Evolutionary conservation across 352 stramenopile genomes (phyloP).

Genomic region (Globisporangium apiculatum): DNA sequence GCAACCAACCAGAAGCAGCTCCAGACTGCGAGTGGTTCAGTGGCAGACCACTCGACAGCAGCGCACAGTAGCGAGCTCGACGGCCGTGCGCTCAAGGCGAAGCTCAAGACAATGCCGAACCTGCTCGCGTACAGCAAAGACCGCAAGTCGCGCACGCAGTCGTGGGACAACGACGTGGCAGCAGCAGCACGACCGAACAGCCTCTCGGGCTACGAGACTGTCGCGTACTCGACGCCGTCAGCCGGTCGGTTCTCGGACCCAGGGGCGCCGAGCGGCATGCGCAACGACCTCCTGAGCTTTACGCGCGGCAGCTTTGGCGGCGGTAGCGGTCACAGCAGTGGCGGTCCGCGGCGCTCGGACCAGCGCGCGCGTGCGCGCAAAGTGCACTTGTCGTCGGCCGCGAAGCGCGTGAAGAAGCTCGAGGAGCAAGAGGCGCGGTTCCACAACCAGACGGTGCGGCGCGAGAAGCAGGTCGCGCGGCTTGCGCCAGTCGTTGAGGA

Average conservation of each 20-base stretch:
- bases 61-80: slow-evolving; percentile 16
- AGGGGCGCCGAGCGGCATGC: slow-evolving; percentile 23
- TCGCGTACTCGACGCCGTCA: slow-evolving; percentile 37
- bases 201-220: slow-evolving; percentile 42
- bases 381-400: slow-evolving; percentile 71
- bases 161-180: slow-evolving; percentile 43
- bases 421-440: slow-evolving; percentile 76
- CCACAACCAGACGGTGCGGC: slow-evolving; percentile 21
- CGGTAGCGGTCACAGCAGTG: slow-evolving; percentile 1
- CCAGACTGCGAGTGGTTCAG: slow-evolving; percentile 7
- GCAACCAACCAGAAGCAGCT: slow-evolving; percentile 7
- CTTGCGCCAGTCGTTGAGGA: slow-evolving; percentile 38
- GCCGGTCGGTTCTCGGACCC: slow-evolving; percentile 64
- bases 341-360: slow-evolving; percentile 31
- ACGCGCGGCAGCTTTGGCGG: slow-evolving; percentile 37
- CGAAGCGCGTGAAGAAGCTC: slow-evolving; percentile 79
- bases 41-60: slow-evolving; percentile 10
- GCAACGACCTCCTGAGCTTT: slow-evolving; percentile 70
- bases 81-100: slow-evolving; percentile 27
- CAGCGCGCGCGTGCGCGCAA: slow-evolving; percentile 39
- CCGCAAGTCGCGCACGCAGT: slow-evolving; percentile 29
- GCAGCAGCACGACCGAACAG: slow-evolving; percentile 15
- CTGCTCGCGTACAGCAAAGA: slow-evolving; percentile 42
- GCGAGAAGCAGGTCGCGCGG: slow-evolving; percentile 29
- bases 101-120: slow-evolving; percentile 41